A percentile compares a stretch with the other conserved stretches of the same genome.
These are phyloP conservation scores for Pyronema omphalodes DNA, from an alignment of 495 filamentous ascomycete species.

Conservation along the genomic window DNA sequence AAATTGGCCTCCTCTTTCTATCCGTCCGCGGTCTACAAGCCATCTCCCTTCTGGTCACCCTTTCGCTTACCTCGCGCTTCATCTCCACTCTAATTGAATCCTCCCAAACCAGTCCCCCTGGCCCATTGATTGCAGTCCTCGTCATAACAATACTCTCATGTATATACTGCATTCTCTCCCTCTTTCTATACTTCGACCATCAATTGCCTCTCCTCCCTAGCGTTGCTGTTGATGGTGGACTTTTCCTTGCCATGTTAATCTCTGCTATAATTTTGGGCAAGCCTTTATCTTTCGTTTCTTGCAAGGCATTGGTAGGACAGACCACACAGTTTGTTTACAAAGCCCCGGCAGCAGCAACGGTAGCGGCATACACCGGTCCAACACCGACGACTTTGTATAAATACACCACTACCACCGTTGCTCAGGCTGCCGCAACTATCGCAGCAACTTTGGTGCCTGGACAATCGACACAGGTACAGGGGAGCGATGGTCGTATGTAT, in stretches of 20 bases:
- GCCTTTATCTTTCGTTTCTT: constrained; percentile 62
- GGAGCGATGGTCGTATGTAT: constrained; percentile 20
- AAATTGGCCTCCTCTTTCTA: constrained; percentile 61
- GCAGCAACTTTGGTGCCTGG: constrained; percentile 1
- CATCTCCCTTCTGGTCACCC: constrained; percentile 53
- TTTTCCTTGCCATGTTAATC: constrained; percentile 54
- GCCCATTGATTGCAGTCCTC: constrained; percentile 48
- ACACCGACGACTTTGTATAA: constrained; percentile 1
- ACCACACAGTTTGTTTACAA: background rate
- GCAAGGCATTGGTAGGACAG: constrained; percentile 33
- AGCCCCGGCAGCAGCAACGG: background rate
- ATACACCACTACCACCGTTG: constrained; percentile 10
- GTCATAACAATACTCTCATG: constrained; percentile 38
- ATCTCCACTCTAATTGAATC: constrained; percentile 53
- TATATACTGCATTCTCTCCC: constrained; percentile 56
- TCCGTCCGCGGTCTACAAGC: constrained; percentile 52
- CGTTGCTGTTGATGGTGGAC: constrained; percentile 41
- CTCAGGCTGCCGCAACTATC: constrained; percentile 9
- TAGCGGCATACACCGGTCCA: background rate
- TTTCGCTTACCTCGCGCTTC: constrained; percentile 70
- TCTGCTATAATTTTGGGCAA: constrained; percentile 57
- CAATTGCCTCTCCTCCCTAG: constrained; percentile 55
- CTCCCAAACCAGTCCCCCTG: constrained; percentile 39
- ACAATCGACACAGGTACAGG: constrained; percentile 5
- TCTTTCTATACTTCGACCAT: constrained; percentile 56